Evolutionary conservation across 805 yeast species (phyloP).

Genomic region (Grigorovia humatica): DNA sequence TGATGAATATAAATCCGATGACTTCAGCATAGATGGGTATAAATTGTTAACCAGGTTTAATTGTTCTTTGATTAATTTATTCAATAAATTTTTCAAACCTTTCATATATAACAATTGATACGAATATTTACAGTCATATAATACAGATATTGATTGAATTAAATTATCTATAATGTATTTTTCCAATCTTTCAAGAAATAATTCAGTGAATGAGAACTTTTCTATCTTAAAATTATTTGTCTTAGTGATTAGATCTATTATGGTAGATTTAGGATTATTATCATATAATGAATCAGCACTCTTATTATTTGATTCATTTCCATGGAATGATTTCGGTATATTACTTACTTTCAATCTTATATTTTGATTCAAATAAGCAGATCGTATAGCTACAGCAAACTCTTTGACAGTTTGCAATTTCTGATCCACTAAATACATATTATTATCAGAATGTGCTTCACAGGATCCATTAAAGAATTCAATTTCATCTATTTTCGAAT

Average conservation of each 20-base stretch:
- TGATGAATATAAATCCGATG: not conserved
- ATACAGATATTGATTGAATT: constrained; percentile 17
- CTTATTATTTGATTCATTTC: too few relatives aligned
- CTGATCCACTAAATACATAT: constrained; percentile 1
- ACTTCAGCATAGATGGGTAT: not conserved
- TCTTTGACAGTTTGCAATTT: not conserved
- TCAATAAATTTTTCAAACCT: constrained; percentile 5
- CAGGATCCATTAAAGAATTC: not conserved
- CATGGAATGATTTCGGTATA: not conserved
- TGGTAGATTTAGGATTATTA: constrained; percentile 5
- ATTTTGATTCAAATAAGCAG: not conserved
- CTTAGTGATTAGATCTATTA: not conserved
- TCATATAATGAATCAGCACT: not conserved
- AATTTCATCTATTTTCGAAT: constrained; percentile 2
- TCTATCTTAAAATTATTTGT: not conserved
- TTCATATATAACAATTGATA: constrained; percentile 12
- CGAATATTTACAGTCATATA: constrained; percentile 16
- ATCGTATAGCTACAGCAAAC: not conserved
- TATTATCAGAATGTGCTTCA: not conserved
- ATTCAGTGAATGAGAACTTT: constrained; percentile 13
- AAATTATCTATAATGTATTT: constrained; percentile 17
- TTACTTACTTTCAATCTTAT: not conserved
- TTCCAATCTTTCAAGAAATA: constrained; percentile 16
- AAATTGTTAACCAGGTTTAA: constrained; percentile 5
- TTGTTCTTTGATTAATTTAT: constrained; percentile 18